Base-by-base conservation (phyloP, 176 grass and related monocot genomes). In the Aechmea fasciata region DNA sequence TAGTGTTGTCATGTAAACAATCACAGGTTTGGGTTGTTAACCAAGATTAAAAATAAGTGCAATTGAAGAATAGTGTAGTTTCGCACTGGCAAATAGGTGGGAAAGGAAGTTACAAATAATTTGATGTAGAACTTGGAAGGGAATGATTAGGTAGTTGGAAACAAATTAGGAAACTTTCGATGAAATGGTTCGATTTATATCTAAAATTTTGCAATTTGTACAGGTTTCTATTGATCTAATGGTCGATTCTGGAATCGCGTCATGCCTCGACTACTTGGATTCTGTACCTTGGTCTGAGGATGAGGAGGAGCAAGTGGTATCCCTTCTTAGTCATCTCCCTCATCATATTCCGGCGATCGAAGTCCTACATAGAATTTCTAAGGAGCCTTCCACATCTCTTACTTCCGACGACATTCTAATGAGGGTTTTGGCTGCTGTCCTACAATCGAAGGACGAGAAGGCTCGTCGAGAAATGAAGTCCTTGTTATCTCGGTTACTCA, bases 191-290 rank as follows among this genome's bases (percentile, higher is more conserved):
- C 33, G 33, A 7, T 41, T 5, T 41, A 41, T 41, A 41, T 41
- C 6, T 41, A 41, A 41, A 41, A 41, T 41, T 41, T 41, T 41
- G 33, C 7, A 41, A 41, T 41, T 41, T 41, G 33, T 41, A 41
- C 33, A 41, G 33, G 33, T 41, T 41, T 41, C 5, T 41, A 41
- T 6, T 41, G 33, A 41, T 41, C 33, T 41, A 41, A 41, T 41
- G 33, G 33, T 41, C 11, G 33, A 41, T 41, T 41, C 33, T 41
- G 33, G 33, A 41, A 50, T 96, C 11, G 78, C 77, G 63, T 96
- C 88, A 14, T 96, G 92, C 72, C 79, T 96, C 52, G 85, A 91
- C 72, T 96, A 89, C 79, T 79, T 91, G 69, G 88, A 91, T 82
- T 83, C 92, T 10, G 88, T 96, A 13, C 88, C 92, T 26, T 96